Conservation (phyloP, 495 filamentous ascomycete genomes). For the Bacidia rubella region DNA sequence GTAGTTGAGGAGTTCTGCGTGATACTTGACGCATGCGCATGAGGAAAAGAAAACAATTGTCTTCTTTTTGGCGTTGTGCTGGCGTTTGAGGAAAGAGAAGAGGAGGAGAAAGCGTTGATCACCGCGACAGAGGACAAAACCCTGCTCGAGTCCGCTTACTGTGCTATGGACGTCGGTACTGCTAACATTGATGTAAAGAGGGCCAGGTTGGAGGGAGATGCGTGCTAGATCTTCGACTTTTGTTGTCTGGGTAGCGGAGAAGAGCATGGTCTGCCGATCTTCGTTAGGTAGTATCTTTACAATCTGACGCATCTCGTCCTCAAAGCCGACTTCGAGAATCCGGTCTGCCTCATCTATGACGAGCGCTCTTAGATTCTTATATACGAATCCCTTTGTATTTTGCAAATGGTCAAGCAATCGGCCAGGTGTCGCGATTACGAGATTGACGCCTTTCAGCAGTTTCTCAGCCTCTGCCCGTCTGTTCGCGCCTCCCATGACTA, state of each 20-base stretch:
- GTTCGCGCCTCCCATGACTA: conserved; percentile 93
- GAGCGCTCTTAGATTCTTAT: conserved; percentile 80
- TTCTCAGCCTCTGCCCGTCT: conserved; percentile 86
- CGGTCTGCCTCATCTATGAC: conserved; percentile 78
- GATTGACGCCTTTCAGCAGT: conserved; percentile 83
- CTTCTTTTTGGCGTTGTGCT: conserved; percentile 71
- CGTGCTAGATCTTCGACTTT: conserved; percentile 94
- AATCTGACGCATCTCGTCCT: conserved; percentile 82
- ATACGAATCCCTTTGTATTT: conserved; percentile 83
- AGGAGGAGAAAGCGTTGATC: conserved; percentile 89
- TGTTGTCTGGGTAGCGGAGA: conserved; percentile 95
- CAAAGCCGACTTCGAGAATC: conserved; percentile 93
- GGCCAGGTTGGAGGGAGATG: conserved; percentile 82
- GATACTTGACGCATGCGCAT: conserved; percentile 72
- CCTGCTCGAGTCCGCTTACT: conserved; percentile 86
- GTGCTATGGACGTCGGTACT: conserved; percentile 65
- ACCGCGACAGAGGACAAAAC: conserved; percentile 83
- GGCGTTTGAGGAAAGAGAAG: conserved; percentile 85
- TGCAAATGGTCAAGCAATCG: conserved; percentile 88
- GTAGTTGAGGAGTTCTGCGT: conserved; percentile 77
- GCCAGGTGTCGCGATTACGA: conserved; percentile 87
- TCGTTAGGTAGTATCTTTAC: conserved; percentile 87
- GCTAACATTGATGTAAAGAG: conserved; percentile 92
- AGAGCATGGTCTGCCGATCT: conserved; percentile 88
- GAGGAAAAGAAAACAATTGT: conserved; percentile 94